These are phyloP conservation scores for Xylariaceae sp. DNA, from an alignment of 2,329 filamentous ascomycete genomes.

Conservation along the genomic window DNA sequence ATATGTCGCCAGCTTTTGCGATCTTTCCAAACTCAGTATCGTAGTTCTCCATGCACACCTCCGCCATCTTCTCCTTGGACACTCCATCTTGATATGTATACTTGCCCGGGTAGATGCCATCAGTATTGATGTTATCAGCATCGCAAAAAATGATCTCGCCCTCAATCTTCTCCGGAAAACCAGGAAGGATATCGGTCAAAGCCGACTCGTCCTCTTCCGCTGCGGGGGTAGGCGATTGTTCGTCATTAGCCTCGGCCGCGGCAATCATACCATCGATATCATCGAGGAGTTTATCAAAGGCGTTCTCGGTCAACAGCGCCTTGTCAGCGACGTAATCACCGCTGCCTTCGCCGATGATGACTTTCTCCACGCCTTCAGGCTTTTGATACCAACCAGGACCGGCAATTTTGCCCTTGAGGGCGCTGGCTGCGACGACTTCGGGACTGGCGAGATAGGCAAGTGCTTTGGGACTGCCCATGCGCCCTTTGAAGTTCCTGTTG, in stretches of 20 bases:
- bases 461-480: constrained; percentile 69
- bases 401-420: constrained; percentile 65
- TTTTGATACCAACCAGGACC: constrained; percentile 76
- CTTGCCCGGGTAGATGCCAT: constrained; percentile 86
- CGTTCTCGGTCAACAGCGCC: constrained; percentile 63
- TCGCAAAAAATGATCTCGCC: constrained; percentile 73
- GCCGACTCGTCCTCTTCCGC: constrained; percentile 50
- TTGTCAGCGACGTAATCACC: constrained; percentile 49
- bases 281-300: constrained; percentile 30
- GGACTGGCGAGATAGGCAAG: constrained; percentile 53
- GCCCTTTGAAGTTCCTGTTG: constrained; percentile 88
- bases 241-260: not conserved
- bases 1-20: not conserved
- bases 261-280: constrained; percentile 8
- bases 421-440: constrained; percentile 88
- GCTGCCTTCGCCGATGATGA: constrained; percentile 47
- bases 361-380: constrained; percentile 64
- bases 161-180: constrained; percentile 77
- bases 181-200: constrained; percentile 70
- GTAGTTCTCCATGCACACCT: constrained; percentile 93
- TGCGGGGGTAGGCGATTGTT: not conserved
- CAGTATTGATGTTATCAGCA: constrained; percentile 74
- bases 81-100: constrained; percentile 91
- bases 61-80: constrained; percentile 72
- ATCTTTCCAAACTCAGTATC: constrained; percentile 45